Percentiles rank a stretch among this genome's conserved stretches.
Evolutionary conservation across 2,329 filamentous ascomycete species (phyloP).

Genomic region (Hypoxylon sp.): DNA sequence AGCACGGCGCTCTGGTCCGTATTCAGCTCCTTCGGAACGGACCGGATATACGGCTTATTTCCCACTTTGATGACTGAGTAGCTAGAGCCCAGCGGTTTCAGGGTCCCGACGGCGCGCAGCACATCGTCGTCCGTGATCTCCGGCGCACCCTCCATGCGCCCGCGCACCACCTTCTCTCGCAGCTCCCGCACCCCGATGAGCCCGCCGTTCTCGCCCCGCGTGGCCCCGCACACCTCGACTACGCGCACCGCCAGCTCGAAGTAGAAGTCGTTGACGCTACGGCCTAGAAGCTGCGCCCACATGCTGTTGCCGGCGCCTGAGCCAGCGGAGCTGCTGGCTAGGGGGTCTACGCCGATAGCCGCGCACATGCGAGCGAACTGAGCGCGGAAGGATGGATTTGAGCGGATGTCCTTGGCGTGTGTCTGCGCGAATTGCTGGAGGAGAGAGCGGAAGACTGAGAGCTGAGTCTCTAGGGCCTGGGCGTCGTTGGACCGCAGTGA

Average conservation of each 20-base stretch:
- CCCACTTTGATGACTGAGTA: slow-evolving; percentile 90
- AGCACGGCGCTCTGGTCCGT: slow-evolving; percentile 93
- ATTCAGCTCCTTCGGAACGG: slow-evolving; percentile 94
- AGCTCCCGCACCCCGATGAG: slow-evolving; percentile 89
- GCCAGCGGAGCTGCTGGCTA: slow-evolving; percentile 72
- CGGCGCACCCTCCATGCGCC: slow-evolving; percentile 80
- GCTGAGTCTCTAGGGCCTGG: slow-evolving; percentile 89
- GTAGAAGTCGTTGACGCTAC: slow-evolving; percentile 97
- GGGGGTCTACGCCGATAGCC: slow-evolving; percentile 94
- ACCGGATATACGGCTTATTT: slow-evolving; percentile 87
- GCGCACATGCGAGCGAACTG: slow-evolving; percentile 99
- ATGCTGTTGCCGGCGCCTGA: slow-evolving; percentile 74
- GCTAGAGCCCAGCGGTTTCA: slow-evolving; percentile 88
- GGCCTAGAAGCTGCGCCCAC: slow-evolving; percentile 93
- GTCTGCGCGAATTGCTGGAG: slow-evolving; percentile 96
- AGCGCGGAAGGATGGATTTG: slow-evolving; percentile 92
- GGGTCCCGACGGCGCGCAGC: slow-evolving; percentile 86
- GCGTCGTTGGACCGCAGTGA: slow-evolving; percentile 88
- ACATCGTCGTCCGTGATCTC: slow-evolving; percentile 94
- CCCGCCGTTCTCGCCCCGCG: slow-evolving; percentile 91
- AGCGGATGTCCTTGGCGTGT: slow-evolving; percentile 95
- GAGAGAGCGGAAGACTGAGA: slow-evolving; percentile 94
- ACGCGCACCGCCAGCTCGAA: slow-evolving; percentile 97
- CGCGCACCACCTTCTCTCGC: slow-evolving; percentile 79
- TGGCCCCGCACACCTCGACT: slow-evolving; percentile 91